Evolutionary conservation across 1,284 basidiomycete genomes (phyloP), one percentile per base, ranked within the genome.

Genomic region (Microstroma glucosiphilum): DNA sequence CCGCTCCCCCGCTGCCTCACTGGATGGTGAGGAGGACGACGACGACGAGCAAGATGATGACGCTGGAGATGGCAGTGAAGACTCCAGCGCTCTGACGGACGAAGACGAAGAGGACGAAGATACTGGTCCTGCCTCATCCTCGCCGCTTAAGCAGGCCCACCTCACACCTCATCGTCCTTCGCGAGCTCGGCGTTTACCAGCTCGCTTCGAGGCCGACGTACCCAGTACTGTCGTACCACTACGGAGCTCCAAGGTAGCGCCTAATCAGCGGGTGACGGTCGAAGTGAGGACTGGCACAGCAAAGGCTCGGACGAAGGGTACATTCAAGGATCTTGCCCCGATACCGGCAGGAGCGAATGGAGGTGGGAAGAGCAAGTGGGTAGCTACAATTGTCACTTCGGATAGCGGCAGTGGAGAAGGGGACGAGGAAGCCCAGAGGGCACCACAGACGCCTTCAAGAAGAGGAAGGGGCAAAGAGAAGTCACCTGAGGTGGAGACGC

Each of bases 21-120:
- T 55, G n/a, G 40, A 42, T 23, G 37, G 59, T n/a, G 17, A 40
- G 30, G 56, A 57, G 19, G 7, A 57, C 56, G 23, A 67, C 59
- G 42, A 70, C 59, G 42, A 69, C 67, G 57, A 64, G 61, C 17
- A 25, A 23, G 19, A 64, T 23, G 25, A 61, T 58, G 6, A 69
- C 53, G 6, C 58, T 57, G 58, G 65, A 71, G 54, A 69, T 69
- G 25, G 64, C 65, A 51, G 67, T 59, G 11, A 48, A 12, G 43
- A 48, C 17, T 17, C 15, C 17, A 21, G 21, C 15, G 43, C 21
- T 4, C 17, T 17, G 6, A 21, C 17, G 21, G 43, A 48, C 43
- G 43, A 48, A 6, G 43, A 21, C 43, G 43, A 21, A 17, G 43
- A 21, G 17, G 43, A 21, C 12, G 43, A 21, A 17, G 43, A 17